A percentile compares a stretch with the other conserved stretches of the same genome.
phyloP scores from a whole-genome alignment of 2,329 filamentous ascomycete species.

The Phoma sp. region DNA sequence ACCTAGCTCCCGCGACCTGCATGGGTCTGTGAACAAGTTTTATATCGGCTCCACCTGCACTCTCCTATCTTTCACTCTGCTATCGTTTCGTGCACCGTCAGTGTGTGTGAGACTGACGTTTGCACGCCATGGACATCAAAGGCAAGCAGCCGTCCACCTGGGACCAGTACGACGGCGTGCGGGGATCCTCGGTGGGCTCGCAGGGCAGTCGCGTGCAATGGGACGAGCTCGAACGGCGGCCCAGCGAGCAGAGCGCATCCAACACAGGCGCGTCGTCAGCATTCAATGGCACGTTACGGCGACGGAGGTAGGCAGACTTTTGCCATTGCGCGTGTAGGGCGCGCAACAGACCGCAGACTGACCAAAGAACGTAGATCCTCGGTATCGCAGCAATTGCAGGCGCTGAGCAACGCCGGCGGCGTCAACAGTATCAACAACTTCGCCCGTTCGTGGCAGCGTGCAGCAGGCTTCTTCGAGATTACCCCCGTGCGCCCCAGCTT shows the following conservation, averaged over 20 bases:
- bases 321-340: neutral
- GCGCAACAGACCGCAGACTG: constrained; percentile 14
- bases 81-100: constrained; percentile 1
- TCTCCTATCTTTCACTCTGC: constrained; percentile 9
- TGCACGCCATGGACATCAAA: constrained; percentile 44
- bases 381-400: constrained; percentile 59
- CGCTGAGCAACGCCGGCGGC: constrained; percentile 76
- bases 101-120: constrained; percentile 12
- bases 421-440: constrained; percentile 96
- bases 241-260: constrained; percentile 41
- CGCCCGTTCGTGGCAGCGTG: constrained; percentile 88
- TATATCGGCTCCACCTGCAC: constrained; percentile 23
- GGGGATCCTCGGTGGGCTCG: constrained; percentile 48
- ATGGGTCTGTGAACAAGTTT: constrained; percentile 34
- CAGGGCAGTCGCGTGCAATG: constrained; percentile 48
- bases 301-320: constrained; percentile 43
- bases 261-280: constrained; percentile 34
- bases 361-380: constrained; percentile 50
- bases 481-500: constrained; percentile 81
- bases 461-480: constrained; percentile 86
- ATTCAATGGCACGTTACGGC: constrained; percentile 41
- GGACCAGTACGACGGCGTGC: constrained; percentile 55
- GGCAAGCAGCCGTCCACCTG: constrained; percentile 55
- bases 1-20: constrained; percentile 44
- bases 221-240: constrained; percentile 44